phyloP scores from a whole-genome alignment of 2,329 filamentous ascomycete species.

The Diaporthe citri region DNA sequence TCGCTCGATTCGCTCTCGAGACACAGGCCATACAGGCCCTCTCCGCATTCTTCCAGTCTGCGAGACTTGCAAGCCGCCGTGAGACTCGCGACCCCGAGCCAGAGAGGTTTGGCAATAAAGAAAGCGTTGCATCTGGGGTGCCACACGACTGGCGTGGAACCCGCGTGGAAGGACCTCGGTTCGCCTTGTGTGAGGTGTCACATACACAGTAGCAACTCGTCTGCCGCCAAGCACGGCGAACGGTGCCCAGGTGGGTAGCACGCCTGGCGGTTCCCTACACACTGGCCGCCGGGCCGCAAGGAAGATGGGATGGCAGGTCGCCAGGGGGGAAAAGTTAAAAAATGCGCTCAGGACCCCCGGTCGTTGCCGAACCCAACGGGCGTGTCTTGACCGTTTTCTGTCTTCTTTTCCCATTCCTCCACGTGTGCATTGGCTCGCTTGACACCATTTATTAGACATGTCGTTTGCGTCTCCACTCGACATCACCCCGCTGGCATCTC shows the following conservation, averaged over 20 bases:
- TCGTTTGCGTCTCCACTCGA: conserved; percentile 4
- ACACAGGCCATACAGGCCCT: not conserved
- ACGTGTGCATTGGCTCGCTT: not conserved
- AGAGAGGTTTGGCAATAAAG: not conserved
- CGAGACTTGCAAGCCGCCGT: not conserved
- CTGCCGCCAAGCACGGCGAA: conserved; percentile 15
- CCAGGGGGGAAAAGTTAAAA: conserved; percentile 13
- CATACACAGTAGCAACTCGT: not conserved
- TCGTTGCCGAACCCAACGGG: not conserved
- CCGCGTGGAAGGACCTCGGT: not conserved
- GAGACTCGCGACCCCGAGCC: not conserved
- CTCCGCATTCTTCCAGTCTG: not conserved
- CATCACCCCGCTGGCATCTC: not conserved
- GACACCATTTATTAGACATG: not conserved
- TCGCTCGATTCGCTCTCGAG: conserved; percentile 4
- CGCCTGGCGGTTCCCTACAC: not conserved
- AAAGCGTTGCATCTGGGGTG: not conserved
- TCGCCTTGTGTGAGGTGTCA: conserved; percentile 28
- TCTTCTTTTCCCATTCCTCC: not conserved
- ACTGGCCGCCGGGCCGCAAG: conserved; percentile 17
- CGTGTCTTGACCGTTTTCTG: not conserved
- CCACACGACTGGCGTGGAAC: conserved; percentile 4
- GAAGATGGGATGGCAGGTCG: conserved; percentile 22
- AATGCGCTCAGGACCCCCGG: not conserved
- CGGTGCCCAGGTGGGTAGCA: conserved; percentile 13